Conservation (phyloP, 345 rosid genomes). For the Eucalyptus albens region DNA sequence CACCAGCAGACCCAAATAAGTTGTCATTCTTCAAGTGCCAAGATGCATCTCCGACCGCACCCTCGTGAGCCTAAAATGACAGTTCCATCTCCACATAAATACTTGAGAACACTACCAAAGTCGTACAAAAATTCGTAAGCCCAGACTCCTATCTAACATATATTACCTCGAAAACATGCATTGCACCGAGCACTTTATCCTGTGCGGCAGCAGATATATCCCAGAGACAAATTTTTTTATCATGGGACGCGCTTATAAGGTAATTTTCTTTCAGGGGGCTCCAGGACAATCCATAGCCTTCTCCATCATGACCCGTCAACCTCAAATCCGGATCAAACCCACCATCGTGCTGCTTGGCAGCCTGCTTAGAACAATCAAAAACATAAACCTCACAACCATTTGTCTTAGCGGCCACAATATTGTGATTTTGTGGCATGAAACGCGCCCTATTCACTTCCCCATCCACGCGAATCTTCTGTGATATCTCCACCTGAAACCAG, state of each 20-base stretch:
- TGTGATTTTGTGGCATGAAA: constrained; percentile 80
- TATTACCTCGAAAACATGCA: constrained; percentile 63
- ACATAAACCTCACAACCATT: constrained; percentile 69
- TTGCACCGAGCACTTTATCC: constrained; percentile 50
- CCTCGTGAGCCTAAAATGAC: constrained; percentile 55
- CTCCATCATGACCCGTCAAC: constrained; percentile 82
- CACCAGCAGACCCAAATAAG: constrained; percentile 81
- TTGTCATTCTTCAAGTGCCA: constrained; percentile 87
- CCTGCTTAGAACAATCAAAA: constrained; percentile 57
- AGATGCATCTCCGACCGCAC: constrained; percentile 68
- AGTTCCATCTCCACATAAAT: neutral
- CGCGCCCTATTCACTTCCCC: constrained; percentile 94
- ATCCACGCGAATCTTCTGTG: constrained; percentile 64
- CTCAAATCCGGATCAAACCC: constrained; percentile 72
- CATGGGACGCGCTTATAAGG: constrained; percentile 89
- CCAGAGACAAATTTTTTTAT: constrained; percentile 80
- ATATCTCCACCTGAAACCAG: constrained; percentile 53
- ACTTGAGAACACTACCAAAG: neutral
- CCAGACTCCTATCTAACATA: neutral
- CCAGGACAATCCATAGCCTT: constrained; percentile 96
- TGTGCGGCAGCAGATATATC: constrained; percentile 49
- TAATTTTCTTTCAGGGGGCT: constrained; percentile 72
- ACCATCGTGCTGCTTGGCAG: constrained; percentile 16
- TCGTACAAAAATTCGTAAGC: no score
- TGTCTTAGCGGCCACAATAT: constrained; percentile 68